phyloP scores from a whole-genome alignment of 169 alveolate species.

The Cryptosporidium sp. region DNA sequence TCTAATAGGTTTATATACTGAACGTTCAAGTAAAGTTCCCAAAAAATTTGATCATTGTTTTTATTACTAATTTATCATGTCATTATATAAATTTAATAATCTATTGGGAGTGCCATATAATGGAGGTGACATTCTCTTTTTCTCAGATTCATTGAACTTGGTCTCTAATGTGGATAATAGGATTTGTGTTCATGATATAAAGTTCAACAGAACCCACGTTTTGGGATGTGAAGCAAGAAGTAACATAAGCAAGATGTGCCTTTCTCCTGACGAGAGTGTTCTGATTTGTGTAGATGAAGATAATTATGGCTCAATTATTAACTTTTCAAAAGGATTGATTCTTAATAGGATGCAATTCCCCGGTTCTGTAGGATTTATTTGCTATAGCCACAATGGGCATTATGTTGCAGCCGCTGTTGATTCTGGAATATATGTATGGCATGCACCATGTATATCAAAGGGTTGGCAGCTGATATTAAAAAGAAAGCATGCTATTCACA shows the following conservation, averaged over 20 bases:
- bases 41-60: not conserved
- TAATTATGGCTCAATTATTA: slow-evolving; percentile 67
- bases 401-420: slow-evolving; percentile 74
- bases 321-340: slow-evolving; percentile 81
- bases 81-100: slow-evolving; percentile 51
- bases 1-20: not conserved
- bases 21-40: not conserved
- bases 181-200: slow-evolving; percentile 83
- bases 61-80: slow-evolving; percentile 6
- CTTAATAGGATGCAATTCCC: slow-evolving; percentile 77
- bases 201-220: slow-evolving; percentile 81
- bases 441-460: slow-evolving; percentile 56
- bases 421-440: slow-evolving; percentile 68
- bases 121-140: slow-evolving; percentile 64
- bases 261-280: slow-evolving; percentile 84
- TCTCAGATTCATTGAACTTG: slow-evolving; percentile 57
- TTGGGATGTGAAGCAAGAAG: slow-evolving; percentile 83
- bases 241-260: slow-evolving; percentile 79
- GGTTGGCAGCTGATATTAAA: slow-evolving; percentile 79
- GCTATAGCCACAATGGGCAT: slow-evolving; percentile 53
- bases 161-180: slow-evolving; percentile 88
- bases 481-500: slow-evolving; percentile 84
- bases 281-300: slow-evolving; percentile 83
- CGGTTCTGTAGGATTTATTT: slow-evolving; percentile 28
- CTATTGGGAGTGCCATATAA: slow-evolving; percentile 53